Evolutionary conservation across 2,329 filamentous ascomycete genomes (phyloP), one percentile per base, ranked within the genome.

Genomic region (Talaromyces atroroseus): DNA sequence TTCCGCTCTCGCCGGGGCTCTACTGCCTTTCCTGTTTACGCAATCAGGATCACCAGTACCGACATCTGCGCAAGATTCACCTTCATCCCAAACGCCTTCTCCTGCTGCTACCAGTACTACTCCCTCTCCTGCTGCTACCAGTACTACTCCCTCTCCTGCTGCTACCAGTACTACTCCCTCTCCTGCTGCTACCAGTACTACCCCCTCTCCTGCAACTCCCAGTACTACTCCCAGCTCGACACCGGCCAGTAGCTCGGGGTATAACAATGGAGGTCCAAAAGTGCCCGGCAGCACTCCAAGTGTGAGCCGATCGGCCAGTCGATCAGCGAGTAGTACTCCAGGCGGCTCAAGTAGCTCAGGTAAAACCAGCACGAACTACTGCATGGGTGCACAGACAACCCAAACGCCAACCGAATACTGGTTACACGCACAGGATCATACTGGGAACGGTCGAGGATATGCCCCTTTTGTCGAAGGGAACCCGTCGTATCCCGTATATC

Each of bases 371-470:
- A 38, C 21, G 16, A 58, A 54, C n/a, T 58, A 49, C 32, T 58
- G 56, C 23, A 14, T 18, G 3, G 42, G 38, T 29, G 18, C 44
- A 14, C 23, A 42, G 16, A 24, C 26, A 40, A 50, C 14, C 24
- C 51, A 55, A 21, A n/a, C 49, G 7, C 36, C 58, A 3, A 48
- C 32, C 26, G 45, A 26, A 11, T 62, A 57, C 36, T 62, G 61
- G 61, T 47, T 62, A n/a, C 58, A 62, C 21, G 23, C 54, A 23
- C 58, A 60, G 32, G 60, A 62, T 45, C 61, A 62, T 23, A 62
- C 58, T 2, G 53, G 58, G 10, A 8, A 38, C 14, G 60, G 50
- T 29, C 48, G 60, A 24, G 60, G 59, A 10, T 60, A 61, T 20
- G 61, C 61, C 10, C 61, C 61, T 11, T 61, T 58, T 38, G 18